Evolutionary conservation across 805 yeast species (phyloP), one percentile per base, ranked within the genome.

Genomic region (Priceomyces haplophilus): DNA sequence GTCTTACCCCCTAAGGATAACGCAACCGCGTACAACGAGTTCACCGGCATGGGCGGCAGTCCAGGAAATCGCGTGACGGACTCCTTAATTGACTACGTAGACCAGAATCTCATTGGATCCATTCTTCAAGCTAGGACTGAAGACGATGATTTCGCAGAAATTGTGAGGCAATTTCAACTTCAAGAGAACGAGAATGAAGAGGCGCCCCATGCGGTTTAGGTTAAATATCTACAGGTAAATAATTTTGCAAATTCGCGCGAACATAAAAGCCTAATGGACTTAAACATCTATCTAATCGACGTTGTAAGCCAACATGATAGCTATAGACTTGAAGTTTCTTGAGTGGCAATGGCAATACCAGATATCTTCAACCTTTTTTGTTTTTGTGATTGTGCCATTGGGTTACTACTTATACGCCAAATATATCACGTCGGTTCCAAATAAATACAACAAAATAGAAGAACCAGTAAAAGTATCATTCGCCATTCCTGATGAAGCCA

Each of bases 401-500:
- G 49, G 65, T 15, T 66, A 59, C 49, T 67, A 64, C 43, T 48
- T 65, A 4, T 62, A 66, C 44, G 64, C 62, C 36, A 58, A 55
- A 50, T 70, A 68, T 48, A 54, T 69, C 37, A 56, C 73, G n/a
- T 51, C 52, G 13, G 49, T 55, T 6, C 73, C 75, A 19, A 70
- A 69, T 47, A 58, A 61, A 43, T 69, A 67, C 55, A 69, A 69
- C 47, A 65, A 62, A 44, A 50, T 69, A n/a, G 76, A 70, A 47
- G 71, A 63, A 19, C 72, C 76, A 2, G 49, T 59, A 16, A 79
- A 77, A 49, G 69, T 82, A 52, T 73, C 72, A 34, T 57, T 82
- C 15, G 75, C 80, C 3, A 66, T 80, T 23, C 95, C 95, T 2
- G 85, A 77, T 47, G 88, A 84, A 55, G 88, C 95, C 23, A 75